Percentiles rank a stretch among this genome's conserved stretches.
Conservation (phyloP, 1,284 basidiomycete species). For the Rhodotorula sp. region DNA sequence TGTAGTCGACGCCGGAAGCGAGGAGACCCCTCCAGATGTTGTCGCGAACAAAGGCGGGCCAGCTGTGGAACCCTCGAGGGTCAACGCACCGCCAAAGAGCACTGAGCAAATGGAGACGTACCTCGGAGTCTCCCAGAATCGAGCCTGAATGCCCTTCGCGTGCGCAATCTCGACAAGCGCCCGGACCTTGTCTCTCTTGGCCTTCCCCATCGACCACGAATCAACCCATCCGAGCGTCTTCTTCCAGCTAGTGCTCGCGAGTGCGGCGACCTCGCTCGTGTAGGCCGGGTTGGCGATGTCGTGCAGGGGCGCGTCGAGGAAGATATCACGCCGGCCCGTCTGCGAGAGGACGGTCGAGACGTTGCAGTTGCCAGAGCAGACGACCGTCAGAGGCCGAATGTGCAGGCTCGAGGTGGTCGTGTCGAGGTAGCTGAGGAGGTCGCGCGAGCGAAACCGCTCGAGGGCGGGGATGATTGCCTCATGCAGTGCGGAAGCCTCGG, state of each 20-base stretch:
- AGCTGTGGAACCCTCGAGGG: neutral
- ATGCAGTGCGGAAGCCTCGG: conserved; percentile 7
- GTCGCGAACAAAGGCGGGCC: conserved; percentile 44
- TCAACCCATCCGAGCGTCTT: conserved; percentile 14
- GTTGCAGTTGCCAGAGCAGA: conserved; percentile 49
- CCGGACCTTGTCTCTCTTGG: conserved; percentile 6
- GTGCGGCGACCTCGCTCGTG: conserved; percentile 5
- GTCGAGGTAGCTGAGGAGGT: conserved; percentile 30
- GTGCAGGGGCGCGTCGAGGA: conserved; percentile 48
- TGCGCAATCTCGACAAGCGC: conserved; percentile 32
- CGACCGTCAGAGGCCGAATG: conserved; percentile 46
- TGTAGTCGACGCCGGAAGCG: conserved; percentile 43
- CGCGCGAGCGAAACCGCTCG: conserved; percentile 24
- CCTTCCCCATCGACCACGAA: neutral
- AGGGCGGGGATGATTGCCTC: conserved; percentile 25
- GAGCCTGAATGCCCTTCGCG: conserved; percentile 45
- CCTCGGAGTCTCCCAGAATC: conserved; percentile 49
- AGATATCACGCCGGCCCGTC: conserved; percentile 44
- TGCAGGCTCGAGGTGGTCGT: conserved; percentile 23
- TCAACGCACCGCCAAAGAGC: too few relatives aligned
- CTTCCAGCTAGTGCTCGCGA: conserved; percentile 21
- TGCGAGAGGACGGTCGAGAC: conserved; percentile 42
- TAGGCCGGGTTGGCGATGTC: conserved; percentile 22
- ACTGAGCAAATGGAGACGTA: neutral
- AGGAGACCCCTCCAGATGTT: conserved; percentile 45